Base-by-base conservation (phyloP, 768 basidiomycete species). In the Trametes cinnabarina region DNA sequence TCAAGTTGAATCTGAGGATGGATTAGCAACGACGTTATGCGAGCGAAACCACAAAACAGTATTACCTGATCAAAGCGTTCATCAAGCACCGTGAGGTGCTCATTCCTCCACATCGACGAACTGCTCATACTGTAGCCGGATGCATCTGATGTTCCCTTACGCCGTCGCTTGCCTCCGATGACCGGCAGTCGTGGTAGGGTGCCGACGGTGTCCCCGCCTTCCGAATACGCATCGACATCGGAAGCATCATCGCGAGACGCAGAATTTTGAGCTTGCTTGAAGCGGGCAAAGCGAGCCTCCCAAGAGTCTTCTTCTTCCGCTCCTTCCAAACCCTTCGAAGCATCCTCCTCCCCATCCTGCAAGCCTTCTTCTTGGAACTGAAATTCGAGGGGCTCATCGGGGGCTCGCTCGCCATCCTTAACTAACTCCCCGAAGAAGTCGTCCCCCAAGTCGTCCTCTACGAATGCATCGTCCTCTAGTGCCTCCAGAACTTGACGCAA, bases 121-220 rank as follows among this genome's bases (percentile, higher is more conserved):
- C 92, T 94, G 71, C 91, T 96, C 94, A 99, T 98, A 69, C 90
- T 92, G 78, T 96, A 96, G 12, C 92, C 94, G 20, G 92, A 93
- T 9, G 92, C 94, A 61, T 93, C 89, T 49, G 90, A 93, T 0
- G 85, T 78, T 3, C 85, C 86, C 64, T 86, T 86, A 62, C 85
- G 78, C 62, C 84, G 78, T 67, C 85, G 82, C 74, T 85, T 87
- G 5, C 88, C 87, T 15, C 93, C 89, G 47, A 87, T 78, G 55
- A 96, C 88, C n/a, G 87, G 84, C 63, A 94, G 80, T 48, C 77
- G 78, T 11, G 88, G 89, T 9, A 98, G 72, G 3, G 81, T 82
- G 0, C 86, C 85, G 26, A 99, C 71, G 0, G 92, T 97, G 70
- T 98, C 96, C 2, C 78, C 86, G 34, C 78, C 84, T 64, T 94